A percentile compares a stretch with the other conserved stretches of the same genome.
These are phyloP conservation scores for Pythium sp. DNA, from an alignment of 352 stramenopile genomes.

Conservation along the genomic window DNA sequence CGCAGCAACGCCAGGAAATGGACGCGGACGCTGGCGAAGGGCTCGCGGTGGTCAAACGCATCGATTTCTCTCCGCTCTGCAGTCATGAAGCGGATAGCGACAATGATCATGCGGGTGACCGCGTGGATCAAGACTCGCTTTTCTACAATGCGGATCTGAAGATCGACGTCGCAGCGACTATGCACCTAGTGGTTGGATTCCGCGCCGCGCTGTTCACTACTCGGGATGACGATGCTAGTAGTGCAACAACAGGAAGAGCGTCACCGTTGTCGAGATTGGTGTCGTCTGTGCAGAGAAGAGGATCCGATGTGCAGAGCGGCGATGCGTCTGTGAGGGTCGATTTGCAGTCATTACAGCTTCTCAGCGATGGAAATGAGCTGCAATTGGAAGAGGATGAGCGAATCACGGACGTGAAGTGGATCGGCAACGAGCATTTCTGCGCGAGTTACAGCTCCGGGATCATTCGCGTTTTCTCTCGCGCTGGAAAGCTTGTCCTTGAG, in stretches of 20 bases:
- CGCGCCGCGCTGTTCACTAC: conserved; percentile 34
- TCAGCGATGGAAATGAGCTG: conserved; percentile 29
- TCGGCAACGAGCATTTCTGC: conserved; percentile 50
- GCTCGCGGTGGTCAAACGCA: conserved; percentile 21
- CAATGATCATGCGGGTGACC: background rate
- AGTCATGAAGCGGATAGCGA: background rate
- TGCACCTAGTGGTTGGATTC: conserved; percentile 46
- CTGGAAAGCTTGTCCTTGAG: conserved; percentile 54
- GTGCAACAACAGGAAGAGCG: conserved; percentile 20
- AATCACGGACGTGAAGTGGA: conserved; percentile 67
- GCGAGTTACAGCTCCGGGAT: conserved; percentile 57
- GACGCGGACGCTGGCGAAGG: conserved; percentile 22
- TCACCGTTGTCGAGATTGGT: background rate
- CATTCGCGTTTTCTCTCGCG: conserved; percentile 54
- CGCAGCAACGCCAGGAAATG: background rate
- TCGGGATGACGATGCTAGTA: conserved; percentile 8
- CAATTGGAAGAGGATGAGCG: conserved; percentile 42
- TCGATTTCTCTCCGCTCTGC: conserved; percentile 27
- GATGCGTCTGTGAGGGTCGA: conserved; percentile 1
- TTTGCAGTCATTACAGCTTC: conserved; percentile 22
- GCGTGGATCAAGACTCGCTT: conserved; percentile 24
- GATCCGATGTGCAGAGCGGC: background rate
- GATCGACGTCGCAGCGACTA: conserved; percentile 50
- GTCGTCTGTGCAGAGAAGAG: background rate
- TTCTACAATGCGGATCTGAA: conserved; percentile 41